Percentiles rank a stretch among this genome's conserved stretches.
Evolutionary conservation across 768 basidiomycete genomes (phyloP).

Genomic region (Russula emetica): DNA sequence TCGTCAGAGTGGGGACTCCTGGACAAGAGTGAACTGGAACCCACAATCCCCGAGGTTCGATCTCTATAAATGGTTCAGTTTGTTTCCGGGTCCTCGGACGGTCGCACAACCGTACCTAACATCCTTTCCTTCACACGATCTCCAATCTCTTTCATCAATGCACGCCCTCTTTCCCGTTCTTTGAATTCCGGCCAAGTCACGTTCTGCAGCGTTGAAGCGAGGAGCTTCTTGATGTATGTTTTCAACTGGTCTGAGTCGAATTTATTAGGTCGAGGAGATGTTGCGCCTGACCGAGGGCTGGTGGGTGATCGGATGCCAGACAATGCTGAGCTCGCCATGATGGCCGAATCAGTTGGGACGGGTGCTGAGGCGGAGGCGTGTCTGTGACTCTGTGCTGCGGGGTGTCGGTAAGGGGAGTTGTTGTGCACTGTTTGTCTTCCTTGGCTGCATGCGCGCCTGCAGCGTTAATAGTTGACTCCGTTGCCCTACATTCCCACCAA

Average conservation of each 20-base stretch:
- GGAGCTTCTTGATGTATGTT: slow-evolving; percentile 77
- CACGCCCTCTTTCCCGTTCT: slow-evolving; percentile 65
- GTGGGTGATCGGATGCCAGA: slow-evolving; percentile 58
- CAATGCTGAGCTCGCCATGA: slow-evolving; percentile 19
- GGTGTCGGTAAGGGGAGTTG: slow-evolving; percentile 1
- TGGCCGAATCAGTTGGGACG: not conserved
- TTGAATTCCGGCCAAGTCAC: slow-evolving; percentile 63
- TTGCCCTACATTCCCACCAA: slow-evolving; percentile 7
- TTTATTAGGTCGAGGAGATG: slow-evolving; percentile 45
- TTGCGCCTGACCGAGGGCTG: slow-evolving; percentile 56
- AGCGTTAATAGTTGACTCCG: not conserved
- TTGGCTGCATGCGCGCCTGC: no score
- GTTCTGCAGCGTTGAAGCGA: slow-evolving; percentile 62
- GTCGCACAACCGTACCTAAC: slow-evolving; percentile 41
- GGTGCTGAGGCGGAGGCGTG: no score
- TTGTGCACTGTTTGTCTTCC: slow-evolving; percentile 21
- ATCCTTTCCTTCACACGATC: slow-evolving; percentile 83
- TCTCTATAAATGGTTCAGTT: slow-evolving; percentile 41
- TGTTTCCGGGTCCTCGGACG: slow-evolving; percentile 13
- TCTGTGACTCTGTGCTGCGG: no score
- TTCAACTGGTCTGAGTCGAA: slow-evolving; percentile 74
- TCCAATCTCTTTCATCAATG: slow-evolving; percentile 79
- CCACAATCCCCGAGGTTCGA: slow-evolving; percentile 76
- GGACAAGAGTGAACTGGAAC: not conserved
- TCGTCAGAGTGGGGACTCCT: slow-evolving; percentile 12